Evolutionary conservation across 73 alveolate species (phyloP).

Genomic region (Paramecium tetraurelia): DNA sequence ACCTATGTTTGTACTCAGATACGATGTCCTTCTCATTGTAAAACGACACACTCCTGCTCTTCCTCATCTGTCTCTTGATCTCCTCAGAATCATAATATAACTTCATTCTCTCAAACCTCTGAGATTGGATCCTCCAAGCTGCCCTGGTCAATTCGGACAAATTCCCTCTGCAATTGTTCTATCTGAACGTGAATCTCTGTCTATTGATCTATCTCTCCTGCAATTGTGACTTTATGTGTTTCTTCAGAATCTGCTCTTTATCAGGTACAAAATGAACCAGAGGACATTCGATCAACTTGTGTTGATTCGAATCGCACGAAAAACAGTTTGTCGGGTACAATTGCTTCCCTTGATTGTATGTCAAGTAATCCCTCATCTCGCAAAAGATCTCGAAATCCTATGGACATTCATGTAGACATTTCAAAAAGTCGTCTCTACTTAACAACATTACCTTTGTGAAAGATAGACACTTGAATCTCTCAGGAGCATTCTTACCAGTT

Average conservation of each 20-base stretch:
- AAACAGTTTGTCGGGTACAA: slow-evolving; percentile 8
- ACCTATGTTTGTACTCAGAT: not conserved
- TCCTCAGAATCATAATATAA: not conserved
- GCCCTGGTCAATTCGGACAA: not conserved
- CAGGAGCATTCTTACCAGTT: not conserved
- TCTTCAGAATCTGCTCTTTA: not conserved
- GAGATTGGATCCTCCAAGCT: not conserved
- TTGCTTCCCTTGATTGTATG: not conserved
- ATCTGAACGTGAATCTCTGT: not conserved
- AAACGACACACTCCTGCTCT: not conserved
- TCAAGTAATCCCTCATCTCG: not conserved
- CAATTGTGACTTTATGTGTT: not conserved
- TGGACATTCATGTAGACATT: not conserved
- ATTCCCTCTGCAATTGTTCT: not conserved
- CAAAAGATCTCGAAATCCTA: slow-evolving; percentile 36
- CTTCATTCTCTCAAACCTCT: not conserved
- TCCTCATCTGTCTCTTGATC: not conserved
- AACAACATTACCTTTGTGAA: slow-evolving; percentile 6
- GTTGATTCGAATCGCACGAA: slow-evolving; percentile 40
- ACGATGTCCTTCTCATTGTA: not conserved
- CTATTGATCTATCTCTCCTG: not conserved
- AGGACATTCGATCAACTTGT: slow-evolving; percentile 49
- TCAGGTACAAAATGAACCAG: slow-evolving; percentile 55
- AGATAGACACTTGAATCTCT: not conserved
- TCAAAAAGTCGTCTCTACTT: slow-evolving; percentile 5